These are phyloP conservation scores for Corymbia citriodora DNA, from an alignment of 441 rosid genomes.

Conservation along the genomic window DNA sequence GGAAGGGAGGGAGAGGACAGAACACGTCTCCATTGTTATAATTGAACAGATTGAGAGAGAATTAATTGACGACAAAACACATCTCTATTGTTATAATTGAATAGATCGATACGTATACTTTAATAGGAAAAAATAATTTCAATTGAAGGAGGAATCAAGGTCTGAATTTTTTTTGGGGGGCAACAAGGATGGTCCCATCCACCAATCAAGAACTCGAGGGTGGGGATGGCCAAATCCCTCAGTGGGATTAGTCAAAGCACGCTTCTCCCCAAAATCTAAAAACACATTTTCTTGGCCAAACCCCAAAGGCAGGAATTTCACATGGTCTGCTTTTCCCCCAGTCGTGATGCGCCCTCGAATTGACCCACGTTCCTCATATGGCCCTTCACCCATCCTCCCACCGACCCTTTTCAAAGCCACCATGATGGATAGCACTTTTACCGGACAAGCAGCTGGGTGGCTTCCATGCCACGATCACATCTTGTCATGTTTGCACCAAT, in stretches of 20 bases:
- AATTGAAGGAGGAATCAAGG: not conserved
- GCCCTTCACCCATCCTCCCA: too few species aligned
- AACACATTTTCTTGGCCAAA: not conserved
- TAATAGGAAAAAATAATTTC: not conserved
- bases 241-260: not conserved
- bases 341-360: not conserved
- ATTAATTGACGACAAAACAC: not conserved
- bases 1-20: not conserved
- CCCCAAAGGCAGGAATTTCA: not conserved
- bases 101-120: not conserved
- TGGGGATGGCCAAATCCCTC: not conserved
- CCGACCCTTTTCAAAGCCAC: not conserved
- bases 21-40: not conserved
- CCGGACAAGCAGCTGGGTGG: not conserved
- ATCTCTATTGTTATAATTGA: too few species aligned
- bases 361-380: not conserved
- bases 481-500: not conserved
- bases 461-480: not conserved
- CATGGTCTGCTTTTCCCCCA: not conserved
- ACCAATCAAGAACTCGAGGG: not conserved
- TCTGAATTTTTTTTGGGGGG: not conserved
- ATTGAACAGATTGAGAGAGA: not conserved
- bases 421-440: not conserved
- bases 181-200: not conserved
- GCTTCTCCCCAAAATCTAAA: not conserved